These are phyloP conservation scores for Phycomyces blakesleeanus DNA, from an alignment of 192 early-diverging fungal genomes.

Conservation along the genomic window DNA sequence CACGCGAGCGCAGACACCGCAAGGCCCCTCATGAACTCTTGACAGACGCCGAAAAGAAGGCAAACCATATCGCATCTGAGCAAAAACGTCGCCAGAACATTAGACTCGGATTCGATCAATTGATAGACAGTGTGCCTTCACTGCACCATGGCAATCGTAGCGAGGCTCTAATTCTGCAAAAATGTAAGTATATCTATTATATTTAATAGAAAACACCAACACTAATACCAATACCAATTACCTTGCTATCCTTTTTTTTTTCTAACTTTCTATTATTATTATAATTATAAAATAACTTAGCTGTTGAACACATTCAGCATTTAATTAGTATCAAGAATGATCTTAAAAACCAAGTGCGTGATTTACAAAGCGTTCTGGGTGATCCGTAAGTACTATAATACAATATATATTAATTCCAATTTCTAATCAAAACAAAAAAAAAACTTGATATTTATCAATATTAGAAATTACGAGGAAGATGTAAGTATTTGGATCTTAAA, in stretches of 20 bases:
- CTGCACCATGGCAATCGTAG: constrained; percentile 60
- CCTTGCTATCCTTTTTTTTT: constrained; percentile 1
- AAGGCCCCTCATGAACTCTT: constrained; percentile 45
- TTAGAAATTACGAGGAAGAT: constrained; percentile 17
- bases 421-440: too few species aligned
- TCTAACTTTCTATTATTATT: constrained; percentile 5
- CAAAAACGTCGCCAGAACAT: constrained; percentile 78
- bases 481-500: constrained; percentile 6
- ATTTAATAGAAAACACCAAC: too few species aligned
- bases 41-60: constrained; percentile 69
- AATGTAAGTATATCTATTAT: constrained; percentile 25
- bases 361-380: constrained; percentile 42
- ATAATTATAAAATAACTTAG: constrained; percentile 26
- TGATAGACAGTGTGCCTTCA: constrained; percentile 65
- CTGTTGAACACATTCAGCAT: constrained; percentile 71
- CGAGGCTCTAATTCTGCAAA: constrained; percentile 65
- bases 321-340: constrained; percentile 56
- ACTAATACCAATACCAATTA: too few species aligned
- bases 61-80: constrained; percentile 79
- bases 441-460: not conserved
- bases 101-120: constrained; percentile 67
- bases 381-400: constrained; percentile 34
- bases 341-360: constrained; percentile 44
- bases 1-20: constrained; percentile 8
- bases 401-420: not conserved